Evolutionary conservation across 2,329 filamentous ascomycete species (phyloP).

Genomic region (Coniochaeta sp.): DNA sequence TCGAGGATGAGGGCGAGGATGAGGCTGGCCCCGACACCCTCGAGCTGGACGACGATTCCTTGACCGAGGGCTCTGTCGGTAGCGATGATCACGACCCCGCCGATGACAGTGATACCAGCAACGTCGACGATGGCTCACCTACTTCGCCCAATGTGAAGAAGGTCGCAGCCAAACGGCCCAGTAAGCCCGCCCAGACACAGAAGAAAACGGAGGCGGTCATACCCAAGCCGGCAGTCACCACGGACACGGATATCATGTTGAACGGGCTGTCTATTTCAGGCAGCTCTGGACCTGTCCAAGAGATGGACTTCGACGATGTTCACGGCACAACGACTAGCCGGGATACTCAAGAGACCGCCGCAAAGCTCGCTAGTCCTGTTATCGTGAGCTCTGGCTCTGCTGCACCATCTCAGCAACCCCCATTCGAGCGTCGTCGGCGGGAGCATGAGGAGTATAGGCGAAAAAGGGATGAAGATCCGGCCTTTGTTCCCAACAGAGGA

Average conservation of each 20-base stretch:
- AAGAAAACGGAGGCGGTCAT: constrained; percentile 18
- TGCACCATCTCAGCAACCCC: constrained; percentile 34
- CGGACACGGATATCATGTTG: constrained; percentile 53
- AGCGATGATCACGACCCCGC: constrained; percentile 54
- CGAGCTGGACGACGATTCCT: constrained; percentile 57
- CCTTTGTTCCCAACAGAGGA: constrained; percentile 89
- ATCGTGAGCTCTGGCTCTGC: constrained; percentile 46
- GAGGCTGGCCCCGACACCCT: constrained; percentile 48
- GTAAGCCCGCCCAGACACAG: constrained; percentile 21
- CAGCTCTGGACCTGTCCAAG: constrained; percentile 30
- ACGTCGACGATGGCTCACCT: constrained; percentile 49
- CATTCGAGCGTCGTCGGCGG: constrained; percentile 64
- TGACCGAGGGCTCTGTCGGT: constrained; percentile 55
- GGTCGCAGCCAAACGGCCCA: constrained; percentile 30
- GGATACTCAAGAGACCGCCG: constrained; percentile 18
- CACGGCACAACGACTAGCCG: constrained; percentile 7
- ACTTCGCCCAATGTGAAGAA: constrained; percentile 34
- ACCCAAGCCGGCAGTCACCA: constrained; percentile 28
- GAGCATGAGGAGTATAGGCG: constrained; percentile 90
- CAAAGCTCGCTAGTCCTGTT: constrained; percentile 39
- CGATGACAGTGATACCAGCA: constrained; percentile 58
- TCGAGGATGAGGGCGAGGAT: constrained; percentile 65
- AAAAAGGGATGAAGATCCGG: constrained; percentile 79
- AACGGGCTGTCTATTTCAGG: constrained; percentile 42
- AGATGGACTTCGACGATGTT: constrained; percentile 39